These are phyloP conservation scores for Cystobasidium slooffiae DNA, from an alignment of 1,284 basidiomycete species.

Conservation along the genomic window DNA sequence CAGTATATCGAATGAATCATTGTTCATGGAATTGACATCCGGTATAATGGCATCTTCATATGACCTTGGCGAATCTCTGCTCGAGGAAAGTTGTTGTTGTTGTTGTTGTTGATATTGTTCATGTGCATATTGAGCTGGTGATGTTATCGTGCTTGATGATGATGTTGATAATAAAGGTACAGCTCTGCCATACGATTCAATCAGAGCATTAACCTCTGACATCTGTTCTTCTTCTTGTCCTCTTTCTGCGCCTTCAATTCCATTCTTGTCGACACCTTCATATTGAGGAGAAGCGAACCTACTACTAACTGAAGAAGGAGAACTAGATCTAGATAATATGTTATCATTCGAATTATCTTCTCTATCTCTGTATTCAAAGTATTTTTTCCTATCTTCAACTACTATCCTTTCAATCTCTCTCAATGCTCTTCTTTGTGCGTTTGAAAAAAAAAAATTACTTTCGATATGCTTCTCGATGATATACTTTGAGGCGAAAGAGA, in stretches of 20 bases:
- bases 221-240: neutral
- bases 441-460: slow-evolving; percentile 11
- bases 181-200: slow-evolving; percentile 26
- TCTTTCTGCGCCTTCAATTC: neutral
- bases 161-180: neutral
- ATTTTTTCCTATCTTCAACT: slow-evolving; percentile 14
- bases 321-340: slow-evolving; percentile 3
- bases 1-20: slow-evolving; percentile 6
- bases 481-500: neutral
- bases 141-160: neutral
- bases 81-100: neutral
- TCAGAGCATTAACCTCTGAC: slow-evolving; percentile 38
- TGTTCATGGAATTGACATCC: neutral
- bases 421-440: slow-evolving; percentile 22
- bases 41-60: no score
- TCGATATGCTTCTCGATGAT: slow-evolving; percentile 13
- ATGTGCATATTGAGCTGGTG: neutral
- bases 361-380: slow-evolving; percentile 1
- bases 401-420: slow-evolving; percentile 20
- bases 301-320: neutral
- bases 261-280: neutral
- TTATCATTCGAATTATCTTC: slow-evolving; percentile 27
- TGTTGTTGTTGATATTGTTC: neutral
- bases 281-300: neutral
- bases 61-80: no score